Evolutionary conservation across 2,329 filamentous ascomycete species (phyloP).

Genomic region (Fusarium sp.): DNA sequence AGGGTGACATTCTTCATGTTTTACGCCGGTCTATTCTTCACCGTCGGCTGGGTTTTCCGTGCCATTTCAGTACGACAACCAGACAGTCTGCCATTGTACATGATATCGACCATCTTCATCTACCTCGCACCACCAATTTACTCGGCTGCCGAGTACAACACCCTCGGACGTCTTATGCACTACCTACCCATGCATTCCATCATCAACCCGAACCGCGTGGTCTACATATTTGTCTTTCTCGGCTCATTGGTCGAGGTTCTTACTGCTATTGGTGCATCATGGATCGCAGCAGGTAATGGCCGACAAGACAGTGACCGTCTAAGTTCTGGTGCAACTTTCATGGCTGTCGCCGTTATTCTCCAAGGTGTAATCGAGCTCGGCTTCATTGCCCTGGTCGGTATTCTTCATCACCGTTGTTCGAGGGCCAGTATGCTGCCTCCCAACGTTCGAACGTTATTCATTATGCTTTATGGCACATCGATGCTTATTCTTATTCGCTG

Average conservation of each 20-base stretch:
- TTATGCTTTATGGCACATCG: conserved; percentile 46
- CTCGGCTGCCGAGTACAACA: conserved; percentile 45
- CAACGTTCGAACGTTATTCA: conserved; percentile 40
- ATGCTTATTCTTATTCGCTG: conserved; percentile 41
- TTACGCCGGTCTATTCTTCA: conserved; percentile 41
- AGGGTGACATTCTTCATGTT: conserved; percentile 45
- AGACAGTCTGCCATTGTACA: conserved; percentile 39
- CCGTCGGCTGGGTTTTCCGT: conserved; percentile 38
- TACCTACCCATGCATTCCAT: conserved; percentile 44
- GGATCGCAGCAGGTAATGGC: conserved; percentile 42
- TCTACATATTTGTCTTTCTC: conserved; percentile 45
- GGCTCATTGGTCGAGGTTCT: conserved; percentile 39
- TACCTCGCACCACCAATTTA: conserved; percentile 43
- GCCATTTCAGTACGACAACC: conserved; percentile 34
- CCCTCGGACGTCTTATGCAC: conserved; percentile 43
- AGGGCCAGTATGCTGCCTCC: conserved; percentile 37
- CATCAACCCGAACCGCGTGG: conserved; percentile 43
- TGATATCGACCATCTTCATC: conserved; percentile 43
- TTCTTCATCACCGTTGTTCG: conserved; percentile 35
- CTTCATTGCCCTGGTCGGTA: conserved; percentile 38
- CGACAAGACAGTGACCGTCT: conserved; percentile 65
- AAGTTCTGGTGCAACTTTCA: conserved; percentile 63
- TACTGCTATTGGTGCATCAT: conserved; percentile 41
- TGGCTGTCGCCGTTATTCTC: conserved; percentile 62
- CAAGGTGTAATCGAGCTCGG: conserved; percentile 38